These are phyloP conservation scores for Penicillium nordicum DNA, from an alignment of 2,329 filamentous ascomycete genomes.

Conservation along the genomic window DNA sequence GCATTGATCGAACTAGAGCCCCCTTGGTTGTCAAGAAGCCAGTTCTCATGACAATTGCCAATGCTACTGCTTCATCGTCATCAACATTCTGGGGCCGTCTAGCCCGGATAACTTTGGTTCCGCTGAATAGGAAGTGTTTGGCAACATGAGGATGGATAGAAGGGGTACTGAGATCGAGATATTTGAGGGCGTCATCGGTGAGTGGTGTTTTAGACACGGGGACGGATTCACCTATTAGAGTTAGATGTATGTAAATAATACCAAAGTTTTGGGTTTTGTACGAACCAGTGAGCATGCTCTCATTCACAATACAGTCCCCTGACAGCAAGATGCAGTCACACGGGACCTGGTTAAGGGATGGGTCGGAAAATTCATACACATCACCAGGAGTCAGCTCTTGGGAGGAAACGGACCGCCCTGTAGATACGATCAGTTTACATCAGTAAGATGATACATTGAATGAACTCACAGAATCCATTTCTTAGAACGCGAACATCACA, in stretches of 20 bases:
- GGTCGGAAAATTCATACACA: constrained; percentile 95
- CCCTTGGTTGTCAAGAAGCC: constrained; percentile 98
- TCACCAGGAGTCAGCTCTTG: constrained; percentile 90
- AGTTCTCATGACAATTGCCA: constrained; percentile 88
- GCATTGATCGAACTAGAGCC: constrained; percentile 91
- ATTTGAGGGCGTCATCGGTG: constrained; percentile 71
- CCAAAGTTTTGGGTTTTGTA: neutral
- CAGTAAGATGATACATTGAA: neutral
- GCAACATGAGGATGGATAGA: constrained; percentile 80
- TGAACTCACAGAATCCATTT: constrained; percentile 78
- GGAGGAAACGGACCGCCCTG: constrained; percentile 81
- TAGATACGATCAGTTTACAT: constrained; percentile 6
- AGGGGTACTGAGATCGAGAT: constrained; percentile 74
- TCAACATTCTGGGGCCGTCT: constrained; percentile 81
- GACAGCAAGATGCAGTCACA: constrained; percentile 88
- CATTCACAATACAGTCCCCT: constrained; percentile 97
- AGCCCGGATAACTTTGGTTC: constrained; percentile 91
- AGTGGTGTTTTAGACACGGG: constrained; percentile 90
- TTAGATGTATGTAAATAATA: constrained; percentile 16
- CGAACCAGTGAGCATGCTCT: constrained; percentile 88
- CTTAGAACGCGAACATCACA: constrained; percentile 91
- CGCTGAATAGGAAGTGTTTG: constrained; percentile 87
- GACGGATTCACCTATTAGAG: constrained; percentile 73
- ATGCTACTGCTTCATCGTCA: constrained; percentile 81
- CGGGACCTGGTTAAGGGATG: constrained; percentile 79